phyloP scores from a whole-genome alignment of 2,329 filamentous ascomycete genomes.

The Colletotrichum coccodes region DNA sequence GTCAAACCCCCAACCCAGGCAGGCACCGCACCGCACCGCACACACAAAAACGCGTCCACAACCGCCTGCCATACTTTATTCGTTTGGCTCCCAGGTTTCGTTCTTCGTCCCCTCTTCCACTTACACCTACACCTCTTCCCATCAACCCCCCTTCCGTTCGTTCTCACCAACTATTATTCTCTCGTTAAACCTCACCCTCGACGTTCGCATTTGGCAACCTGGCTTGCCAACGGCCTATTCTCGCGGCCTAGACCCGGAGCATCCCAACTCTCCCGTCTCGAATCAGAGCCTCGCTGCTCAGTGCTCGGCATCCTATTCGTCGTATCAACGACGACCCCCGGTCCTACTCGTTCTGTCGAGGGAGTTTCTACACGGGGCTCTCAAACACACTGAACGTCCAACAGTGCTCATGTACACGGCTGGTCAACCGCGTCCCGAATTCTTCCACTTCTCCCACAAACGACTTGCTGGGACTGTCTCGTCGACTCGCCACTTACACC shows the following conservation, averaged over 20 bases:
- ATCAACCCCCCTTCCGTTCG: conserved; percentile 22
- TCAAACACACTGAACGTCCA: conserved; percentile 20
- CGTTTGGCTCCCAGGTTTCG: conserved; percentile 29
- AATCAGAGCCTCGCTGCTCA: conserved; percentile 4
- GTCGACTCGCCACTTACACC: conserved; percentile 10
- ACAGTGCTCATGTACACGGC: conserved; percentile 34
- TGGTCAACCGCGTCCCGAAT: conserved; percentile 30
- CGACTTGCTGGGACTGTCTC: conserved; percentile 4
- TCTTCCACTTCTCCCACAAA: conserved; percentile 7
- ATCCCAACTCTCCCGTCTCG: neutral
- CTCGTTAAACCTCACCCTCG: conserved; percentile 20
- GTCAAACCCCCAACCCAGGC: conserved; percentile 29
- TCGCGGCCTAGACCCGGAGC: neutral
- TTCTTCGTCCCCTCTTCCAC: conserved; percentile 28
- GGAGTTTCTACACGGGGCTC: conserved; percentile 31
- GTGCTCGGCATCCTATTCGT: conserved; percentile 17
- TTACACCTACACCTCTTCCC: conserved; percentile 27
- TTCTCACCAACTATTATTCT: conserved; percentile 32
- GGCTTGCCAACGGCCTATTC: neutral
- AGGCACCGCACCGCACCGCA: conserved; percentile 10
- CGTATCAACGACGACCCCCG: neutral
- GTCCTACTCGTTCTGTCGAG: conserved; percentile 9
- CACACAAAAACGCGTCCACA: conserved; percentile 32
- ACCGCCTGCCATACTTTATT: conserved; percentile 33
- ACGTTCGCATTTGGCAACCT: conserved; percentile 7